Base-by-base conservation (phyloP, 116 monocot genomes). In the Posidonia oceanica region DNA sequence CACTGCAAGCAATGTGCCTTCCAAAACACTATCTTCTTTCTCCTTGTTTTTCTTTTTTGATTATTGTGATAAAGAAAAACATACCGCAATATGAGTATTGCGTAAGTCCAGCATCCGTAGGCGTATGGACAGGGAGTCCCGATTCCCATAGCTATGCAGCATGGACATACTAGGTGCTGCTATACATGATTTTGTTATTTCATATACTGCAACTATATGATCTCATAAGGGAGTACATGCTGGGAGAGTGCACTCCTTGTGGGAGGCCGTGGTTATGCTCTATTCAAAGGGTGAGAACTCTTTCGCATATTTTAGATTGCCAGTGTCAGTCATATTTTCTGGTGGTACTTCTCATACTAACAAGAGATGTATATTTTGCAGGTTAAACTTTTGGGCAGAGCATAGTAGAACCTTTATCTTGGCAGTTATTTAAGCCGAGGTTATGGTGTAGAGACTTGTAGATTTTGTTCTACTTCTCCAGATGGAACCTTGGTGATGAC, bases 141-240 rank as follows among this genome's bases (percentile, higher is more conserved):
- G 44, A 4, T 44, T 44, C 42, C 67, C 42, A 17, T 15, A 36
- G 65, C 23, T 16, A 54, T 68, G 54, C 68, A 53, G 52, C 36
- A 36, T 48, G 48, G 48, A 10, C 48, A 29, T 68, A 51, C 44
- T 53, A 51, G 51, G 54, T 68, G 66, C 42, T 66, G 66, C 44
- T 44, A 48, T 66, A 41, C 41, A 41, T 42, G 17, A 66, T 54
- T 68, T 36, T 36, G 23, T 18, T 53, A 4, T 36, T 52, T 53
- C 67, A 67, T 67, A n/a, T 67, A 52, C 36, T 63, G 36, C 36
- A 38, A 37, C 38, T 36, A 36, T 36, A 37, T 63, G 63, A 37
- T 63, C 65, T 10, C n/a, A 40, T 65, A 2, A 41, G 7, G 41
- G 14, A 54, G 68, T 22, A 53, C 68, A 29, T 52, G 53, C 52